Conservation (phyloP, 371 early-diverging fungal genomes). For the Mucor plumbeus region DNA sequence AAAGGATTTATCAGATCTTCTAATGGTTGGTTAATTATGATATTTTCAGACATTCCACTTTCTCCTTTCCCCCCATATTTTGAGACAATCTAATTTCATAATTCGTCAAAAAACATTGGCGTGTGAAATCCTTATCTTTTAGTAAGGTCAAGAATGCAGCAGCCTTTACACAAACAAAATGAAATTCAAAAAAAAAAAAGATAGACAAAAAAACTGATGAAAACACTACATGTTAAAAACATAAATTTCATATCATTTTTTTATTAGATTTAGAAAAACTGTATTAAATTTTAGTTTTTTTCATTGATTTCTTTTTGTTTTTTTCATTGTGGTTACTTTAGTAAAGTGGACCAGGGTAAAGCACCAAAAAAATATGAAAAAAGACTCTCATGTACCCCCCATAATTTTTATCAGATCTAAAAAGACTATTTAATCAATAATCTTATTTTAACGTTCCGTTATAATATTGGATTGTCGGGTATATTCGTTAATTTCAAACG, state of each 20-base stretch:
- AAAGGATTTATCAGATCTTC: slow-evolving; percentile 15
- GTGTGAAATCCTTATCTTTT: slow-evolving; percentile 37
- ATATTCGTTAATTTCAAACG: slow-evolving; percentile 11
- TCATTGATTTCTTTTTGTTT: neutral
- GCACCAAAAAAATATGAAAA: neutral
- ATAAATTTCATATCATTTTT: neutral
- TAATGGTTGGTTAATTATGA: neutral
- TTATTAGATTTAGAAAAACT: neutral
- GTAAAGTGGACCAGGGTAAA: neutral
- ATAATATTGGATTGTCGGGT: slow-evolving; percentile 1
- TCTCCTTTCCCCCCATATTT: slow-evolving; percentile 5
- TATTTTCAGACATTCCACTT: neutral
- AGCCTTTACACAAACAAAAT: neutral
- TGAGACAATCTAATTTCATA: neutral
- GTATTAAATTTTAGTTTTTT: neutral
- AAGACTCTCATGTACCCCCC: neutral
- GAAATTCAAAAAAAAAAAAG: neutral
- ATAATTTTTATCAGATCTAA: slow-evolving; percentile 8
- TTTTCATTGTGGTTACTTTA: neutral
- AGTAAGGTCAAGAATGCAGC: neutral
- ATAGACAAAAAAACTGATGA: neutral
- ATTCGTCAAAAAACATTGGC: neutral
- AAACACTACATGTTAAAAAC: neutral
- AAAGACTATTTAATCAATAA: neutral
- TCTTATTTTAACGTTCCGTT: slow-evolving; percentile 2